phyloP scores from a whole-genome alignment of 192 early-diverging fungal species.

The Linnemannia schmuckeri region DNA sequence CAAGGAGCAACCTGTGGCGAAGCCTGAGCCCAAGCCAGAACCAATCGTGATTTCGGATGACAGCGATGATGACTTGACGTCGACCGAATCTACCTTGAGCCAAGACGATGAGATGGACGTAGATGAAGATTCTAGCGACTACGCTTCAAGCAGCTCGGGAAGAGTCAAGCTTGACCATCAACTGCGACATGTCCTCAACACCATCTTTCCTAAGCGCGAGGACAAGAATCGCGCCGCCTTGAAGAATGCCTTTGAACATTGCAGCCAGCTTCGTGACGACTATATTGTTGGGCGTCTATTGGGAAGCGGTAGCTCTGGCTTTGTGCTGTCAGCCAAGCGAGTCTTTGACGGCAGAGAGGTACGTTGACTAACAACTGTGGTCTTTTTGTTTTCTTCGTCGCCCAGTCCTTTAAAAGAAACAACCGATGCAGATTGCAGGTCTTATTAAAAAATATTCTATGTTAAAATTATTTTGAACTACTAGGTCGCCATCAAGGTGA shows the following conservation, averaged over 20 bases:
- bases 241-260: conserved; percentile 5
- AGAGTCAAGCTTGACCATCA: neutral
- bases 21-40: neutral
- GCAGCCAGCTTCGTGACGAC: conserved; percentile 2
- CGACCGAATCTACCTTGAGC: neutral
- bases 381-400: neutral
- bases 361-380: neutral
- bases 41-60: conserved; percentile 25
- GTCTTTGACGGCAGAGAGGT: conserved; percentile 20
- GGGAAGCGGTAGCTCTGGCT: conserved; percentile 29
- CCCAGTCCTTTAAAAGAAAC: neutral
- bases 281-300: conserved; percentile 16
- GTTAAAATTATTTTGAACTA: neutral
- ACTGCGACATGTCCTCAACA: conserved; percentile 3
- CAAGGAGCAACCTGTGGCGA: neutral
- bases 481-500: conserved; percentile 29
- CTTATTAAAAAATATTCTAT: neutral
- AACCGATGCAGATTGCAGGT: neutral
- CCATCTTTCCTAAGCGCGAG: conserved; percentile 18
- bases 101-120: neutral
- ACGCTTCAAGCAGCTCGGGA: neutral
- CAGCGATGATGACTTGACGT: conserved; percentile 1
- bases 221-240: neutral
- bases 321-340: conserved; percentile 20
- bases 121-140: neutral